A percentile compares a stretch with the other conserved stretches of the same genome.
phyloP scores from a whole-genome alignment of 2,329 filamentous ascomycete species.

The Aureobasidium leucospermi region DNA sequence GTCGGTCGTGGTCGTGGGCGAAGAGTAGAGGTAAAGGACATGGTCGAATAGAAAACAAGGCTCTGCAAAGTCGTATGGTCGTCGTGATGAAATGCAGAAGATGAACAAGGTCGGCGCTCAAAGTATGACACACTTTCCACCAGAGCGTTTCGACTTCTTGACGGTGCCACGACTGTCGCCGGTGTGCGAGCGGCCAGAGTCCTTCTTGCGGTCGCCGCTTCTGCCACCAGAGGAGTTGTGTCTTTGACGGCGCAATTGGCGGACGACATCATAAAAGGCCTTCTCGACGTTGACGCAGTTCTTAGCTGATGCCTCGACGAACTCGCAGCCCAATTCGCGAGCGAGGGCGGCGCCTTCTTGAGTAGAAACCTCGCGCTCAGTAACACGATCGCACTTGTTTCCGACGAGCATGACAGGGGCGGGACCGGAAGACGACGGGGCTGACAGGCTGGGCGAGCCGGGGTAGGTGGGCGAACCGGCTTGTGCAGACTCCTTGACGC shows the following conservation, averaged over 20 bases:
- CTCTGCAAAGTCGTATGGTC: conserved; percentile 10
- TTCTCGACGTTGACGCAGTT: conserved; percentile 98
- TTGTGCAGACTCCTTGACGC: conserved; percentile 82
- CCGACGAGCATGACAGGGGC: conserved; percentile 97
- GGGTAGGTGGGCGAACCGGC: conserved; percentile 69
- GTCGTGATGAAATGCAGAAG: conserved; percentile 6
- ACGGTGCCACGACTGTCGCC: background rate
- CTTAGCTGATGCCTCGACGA: conserved; percentile 93
- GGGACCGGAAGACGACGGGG: conserved; percentile 48
- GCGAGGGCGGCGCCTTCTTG: conserved; percentile 91
- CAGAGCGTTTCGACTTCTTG: conserved; percentile 4
- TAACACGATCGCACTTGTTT: conserved; percentile 96
- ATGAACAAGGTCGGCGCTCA: background rate
- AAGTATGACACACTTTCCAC: conserved; percentile 15
- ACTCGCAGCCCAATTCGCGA: conserved; percentile 88
- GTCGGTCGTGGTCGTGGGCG: background rate
- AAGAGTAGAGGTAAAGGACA: background rate
- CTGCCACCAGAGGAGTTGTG: conserved; percentile 13
- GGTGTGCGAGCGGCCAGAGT: background rate
- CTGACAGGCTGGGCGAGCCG: conserved; percentile 59
- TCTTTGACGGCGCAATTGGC: conserved; percentile 78
- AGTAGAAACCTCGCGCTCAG: conserved; percentile 90
- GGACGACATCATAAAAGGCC: conserved; percentile 95
- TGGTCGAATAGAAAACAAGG: conserved; percentile 4
- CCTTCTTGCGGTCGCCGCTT: conserved; percentile 1